Evolutionary conservation across 352 stramenopile species (phyloP), one percentile per base, ranked within the genome.

Genomic region (Phytophthora rubi): DNA sequence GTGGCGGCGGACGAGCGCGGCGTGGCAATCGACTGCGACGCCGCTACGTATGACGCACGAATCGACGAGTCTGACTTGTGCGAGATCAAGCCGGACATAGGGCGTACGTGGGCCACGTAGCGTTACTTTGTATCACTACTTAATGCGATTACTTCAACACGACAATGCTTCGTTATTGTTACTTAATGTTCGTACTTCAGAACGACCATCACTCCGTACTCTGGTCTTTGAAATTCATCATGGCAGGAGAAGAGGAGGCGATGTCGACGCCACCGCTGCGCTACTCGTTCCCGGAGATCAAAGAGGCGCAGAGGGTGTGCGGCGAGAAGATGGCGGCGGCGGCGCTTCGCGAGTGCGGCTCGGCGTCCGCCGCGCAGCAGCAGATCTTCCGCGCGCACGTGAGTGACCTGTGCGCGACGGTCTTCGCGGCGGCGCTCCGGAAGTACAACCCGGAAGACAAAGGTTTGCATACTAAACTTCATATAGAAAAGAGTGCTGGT

Each of bases 341-440:
- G 16, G 80, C 81, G 63, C 61, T 91, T 33, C 69, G 68, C 4
- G 81, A 89, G 60, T 89, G 82, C 59, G 77, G 74, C 12, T 70
- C 68, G 16, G 78, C 77, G 52, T 94, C 86, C 5, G 62, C 60
- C 0, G 82, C 86, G 28, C 84, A 92, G 73, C 75, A 87, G 63
- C 84, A 90, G 77, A 87, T 94, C 30, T 92, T 92, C 57, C 83
- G 79, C 37, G 86, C 86, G 13, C 86, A 94, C 56, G 84, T 92
- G 59, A 90, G 77, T 35, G 86, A 92, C 33, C 63, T 92, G 47
- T 94, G 86, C 59, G 86, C 86, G 47, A 91, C 84, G 42, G 71
- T 94, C 2, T 94, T 94, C 60, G 81, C 82, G 2, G 75, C 80
- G 1, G 81, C 85, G 13, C 54, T 91, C 60, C 74, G 85, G 51